These are phyloP conservation scores for Amanita rimosa DNA, from an alignment of 768 basidiomycete species.

Conservation along the genomic window DNA sequence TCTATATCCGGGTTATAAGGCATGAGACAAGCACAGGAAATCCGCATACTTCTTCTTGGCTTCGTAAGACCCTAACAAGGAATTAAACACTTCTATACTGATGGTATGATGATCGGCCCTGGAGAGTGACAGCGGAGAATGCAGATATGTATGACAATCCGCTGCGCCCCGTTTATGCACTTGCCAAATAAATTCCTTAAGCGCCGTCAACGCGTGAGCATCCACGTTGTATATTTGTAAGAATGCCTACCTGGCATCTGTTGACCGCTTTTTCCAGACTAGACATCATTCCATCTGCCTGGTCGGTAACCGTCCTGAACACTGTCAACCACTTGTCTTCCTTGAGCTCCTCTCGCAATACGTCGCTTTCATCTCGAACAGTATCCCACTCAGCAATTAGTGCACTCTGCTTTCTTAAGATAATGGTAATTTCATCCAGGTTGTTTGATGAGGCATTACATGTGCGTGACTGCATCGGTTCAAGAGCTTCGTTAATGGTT, in stretches of 20 bases:
- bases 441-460: constrained; percentile 30
- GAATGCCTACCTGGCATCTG: constrained; percentile 65
- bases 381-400: constrained; percentile 72
- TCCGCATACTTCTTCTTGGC: constrained; percentile 74
- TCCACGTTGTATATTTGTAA: neutral
- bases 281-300: constrained; percentile 97
- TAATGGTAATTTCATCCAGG: constrained; percentile 29
- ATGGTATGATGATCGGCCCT: constrained; percentile 40
- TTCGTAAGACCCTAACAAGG: constrained; percentile 65
- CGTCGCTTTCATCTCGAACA: constrained; percentile 69
- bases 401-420: constrained; percentile 66
- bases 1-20: constrained; percentile 23
- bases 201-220: constrained; percentile 6
- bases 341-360: constrained; percentile 83
- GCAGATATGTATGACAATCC: constrained; percentile 28
- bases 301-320: constrained; percentile 87
- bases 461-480: constrained; percentile 38
- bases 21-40: neutral
- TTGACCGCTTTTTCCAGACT: constrained; percentile 89
- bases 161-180: constrained; percentile 48
- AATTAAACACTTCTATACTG: constrained; percentile 51
- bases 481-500: constrained; percentile 51
- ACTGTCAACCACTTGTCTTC: constrained; percentile 97
- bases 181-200: constrained; percentile 79
- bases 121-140: constrained; percentile 32